Conservation (phyloP, 192 early-diverging fungal species). For the Anaeromyces robustus region DNA sequence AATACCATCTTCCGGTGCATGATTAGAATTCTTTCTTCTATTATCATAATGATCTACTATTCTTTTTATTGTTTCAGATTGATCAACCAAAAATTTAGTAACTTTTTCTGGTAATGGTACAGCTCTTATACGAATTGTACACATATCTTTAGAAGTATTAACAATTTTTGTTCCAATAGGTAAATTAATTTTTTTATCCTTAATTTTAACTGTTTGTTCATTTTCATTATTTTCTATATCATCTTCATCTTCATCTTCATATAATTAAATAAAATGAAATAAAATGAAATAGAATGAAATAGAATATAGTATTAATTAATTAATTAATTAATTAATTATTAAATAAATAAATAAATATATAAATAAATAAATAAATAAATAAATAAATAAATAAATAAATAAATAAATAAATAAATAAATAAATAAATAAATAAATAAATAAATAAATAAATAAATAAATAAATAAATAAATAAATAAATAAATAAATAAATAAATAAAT, state of each 20-base stretch:
- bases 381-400: no score
- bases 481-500: no score
- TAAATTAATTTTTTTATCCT: slow-evolving; percentile 2
- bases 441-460: no score
- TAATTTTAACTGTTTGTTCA: neutral
- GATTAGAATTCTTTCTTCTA: slow-evolving; percentile 8
- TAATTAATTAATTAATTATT: no score
- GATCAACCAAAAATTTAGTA: slow-evolving; percentile 29
- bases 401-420: no score
- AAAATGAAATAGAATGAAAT: no score
- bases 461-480: no score
- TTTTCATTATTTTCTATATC: neutral
- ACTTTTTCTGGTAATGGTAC: slow-evolving; percentile 54
- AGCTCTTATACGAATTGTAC: slow-evolving; percentile 43
- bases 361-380: no score
- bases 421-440: no score
- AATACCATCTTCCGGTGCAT: slow-evolving; percentile 2
- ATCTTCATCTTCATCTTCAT: neutral
- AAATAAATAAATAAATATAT: no score
- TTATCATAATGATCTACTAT: slow-evolving; percentile 27
- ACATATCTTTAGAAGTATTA: slow-evolving; percentile 38
- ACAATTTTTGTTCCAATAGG: slow-evolving; percentile 47
- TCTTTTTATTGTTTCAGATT: slow-evolving; percentile 30
- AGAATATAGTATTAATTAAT: no score
- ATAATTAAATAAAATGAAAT: no score